A percentile compares a stretch with the other conserved stretches of the same genome.
These are phyloP conservation scores for Neobulgaria alba DNA, from an alignment of 2,329 filamentous ascomycete species.

Conservation along the genomic window DNA sequence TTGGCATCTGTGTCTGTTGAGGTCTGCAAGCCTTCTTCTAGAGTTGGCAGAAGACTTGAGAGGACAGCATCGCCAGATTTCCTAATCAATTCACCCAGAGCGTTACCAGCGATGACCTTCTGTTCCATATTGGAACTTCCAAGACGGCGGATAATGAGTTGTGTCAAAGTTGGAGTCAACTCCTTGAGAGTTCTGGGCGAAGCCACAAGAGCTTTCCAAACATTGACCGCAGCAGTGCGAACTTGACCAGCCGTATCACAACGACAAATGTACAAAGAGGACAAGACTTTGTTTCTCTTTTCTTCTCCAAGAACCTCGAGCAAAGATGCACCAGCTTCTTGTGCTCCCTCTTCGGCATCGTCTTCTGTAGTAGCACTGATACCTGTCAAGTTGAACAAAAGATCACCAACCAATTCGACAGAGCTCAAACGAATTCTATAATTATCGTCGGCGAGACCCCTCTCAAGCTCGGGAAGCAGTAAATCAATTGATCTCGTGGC, in stretches of 20 bases:
- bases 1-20: conserved; percentile 88
- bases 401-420: conserved; percentile 90
- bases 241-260: conserved; percentile 93
- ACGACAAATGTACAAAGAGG: conserved; percentile 94
- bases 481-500: conserved; percentile 90
- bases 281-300: conserved; percentile 92
- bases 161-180: conserved; percentile 86
- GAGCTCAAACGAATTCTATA: conserved; percentile 97
- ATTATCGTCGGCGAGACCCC: conserved; percentile 92
- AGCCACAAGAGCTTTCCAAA: conserved; percentile 57
- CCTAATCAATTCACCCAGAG: conserved; percentile 89
- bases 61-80: conserved; percentile 94
- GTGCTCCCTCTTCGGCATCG: conserved; percentile 68
- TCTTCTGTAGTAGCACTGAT: conserved; percentile 75
- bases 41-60: conserved; percentile 75
- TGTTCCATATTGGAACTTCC: conserved; percentile 97
- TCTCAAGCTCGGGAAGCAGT: conserved; percentile 86
- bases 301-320: conserved; percentile 92
- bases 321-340: conserved; percentile 85
- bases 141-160: conserved; percentile 86
- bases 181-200: conserved; percentile 90
- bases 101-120: conserved; percentile 96
- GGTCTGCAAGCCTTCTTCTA: conserved; percentile 82
- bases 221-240: conserved; percentile 77
- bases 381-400: conserved; percentile 95